Evolutionary conservation across 129 eudicot genomes (phyloP), one percentile per base, ranked within the genome.

Genomic region (Flaveria ramosissima): DNA sequence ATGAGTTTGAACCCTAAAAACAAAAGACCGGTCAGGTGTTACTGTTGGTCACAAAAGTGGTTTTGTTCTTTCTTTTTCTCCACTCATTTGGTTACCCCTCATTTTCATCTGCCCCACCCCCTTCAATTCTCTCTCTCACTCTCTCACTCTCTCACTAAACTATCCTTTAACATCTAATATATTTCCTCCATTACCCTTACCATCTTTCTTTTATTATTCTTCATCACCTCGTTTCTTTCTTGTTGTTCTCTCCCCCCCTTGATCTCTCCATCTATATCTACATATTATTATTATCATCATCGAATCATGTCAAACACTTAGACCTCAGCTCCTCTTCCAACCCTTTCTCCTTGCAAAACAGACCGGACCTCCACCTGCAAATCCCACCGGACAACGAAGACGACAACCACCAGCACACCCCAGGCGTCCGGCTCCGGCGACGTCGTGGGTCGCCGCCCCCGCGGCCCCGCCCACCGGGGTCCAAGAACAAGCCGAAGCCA

Each of bases 401-500:
- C 16, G 87, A 85, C 24, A 55, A 72, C 83, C 60, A 81, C 68
- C n/a, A 81, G 75, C 84, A 72, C 61, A 80, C 77, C 67, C 77
- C 92, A 0, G 78, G 80, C 48, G n/a, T 81, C 88, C 16, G 82
- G 80, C 14, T 19, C 45, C 42, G 89, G 87, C 0, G 89, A 84
- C 26, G 21, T 73, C 17, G 76, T 74, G 2, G 88, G 66, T 1
- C 89, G 91, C 0, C 82, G 96, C n/a, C 96, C 91, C 0, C 86
- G 96, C 0, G 96, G 96, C 21, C n/a, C n/a, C 90, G 96, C 1
- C 96, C 96, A 0, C 87, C 96, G 0, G 96, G 96, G 0, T 88
- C 96, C n/a, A 91, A 91, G 32, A 91, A 91, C 86, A 91, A 91
- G 81, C 89, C 93, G 5, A 91, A 88, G 73, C 96, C 96, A 4